Percentiles rank a stretch among this genome's conserved stretches.
phyloP scores from a whole-genome alignment of 768 basidiomycete genomes.

The Suillus ampliporus region DNA sequence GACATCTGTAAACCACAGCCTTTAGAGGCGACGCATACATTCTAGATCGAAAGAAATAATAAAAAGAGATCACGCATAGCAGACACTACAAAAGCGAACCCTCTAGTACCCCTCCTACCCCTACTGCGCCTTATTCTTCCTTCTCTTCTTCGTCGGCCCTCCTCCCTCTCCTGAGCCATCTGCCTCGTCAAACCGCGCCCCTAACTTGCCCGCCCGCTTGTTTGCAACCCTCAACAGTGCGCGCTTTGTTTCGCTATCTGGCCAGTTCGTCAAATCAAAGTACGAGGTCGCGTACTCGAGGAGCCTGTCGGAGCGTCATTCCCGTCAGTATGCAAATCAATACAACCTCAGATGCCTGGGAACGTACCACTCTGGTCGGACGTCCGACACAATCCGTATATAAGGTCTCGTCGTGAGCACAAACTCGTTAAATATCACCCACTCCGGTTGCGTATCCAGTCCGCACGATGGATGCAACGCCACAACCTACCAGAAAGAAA shows the following conservation, averaged over 20 bases:
- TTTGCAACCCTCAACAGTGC: conserved; percentile 58
- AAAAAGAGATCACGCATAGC: neutral
- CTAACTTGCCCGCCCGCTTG: conserved; percentile 56
- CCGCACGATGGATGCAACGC: conserved; percentile 81
- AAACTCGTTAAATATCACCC: conserved; percentile 95
- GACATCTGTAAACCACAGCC: neutral
- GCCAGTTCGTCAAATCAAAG: conserved; percentile 70
- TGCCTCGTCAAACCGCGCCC: neutral
- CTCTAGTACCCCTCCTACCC: neutral
- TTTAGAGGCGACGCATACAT: neutral
- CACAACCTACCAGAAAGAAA: conserved; percentile 19
- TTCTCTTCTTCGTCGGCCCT: conserved; percentile 23
- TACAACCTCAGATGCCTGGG: neutral
- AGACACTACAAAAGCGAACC: neutral
- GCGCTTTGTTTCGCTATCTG: conserved; percentile 73
- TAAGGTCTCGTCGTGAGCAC: conserved; percentile 88
- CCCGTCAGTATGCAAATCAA: conserved; percentile 8
- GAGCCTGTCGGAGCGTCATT: conserved; percentile 47
- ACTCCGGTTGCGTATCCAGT: conserved; percentile 85
- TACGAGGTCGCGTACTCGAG: conserved; percentile 68
- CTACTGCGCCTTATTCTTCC: neutral
- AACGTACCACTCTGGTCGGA: conserved; percentile 83
- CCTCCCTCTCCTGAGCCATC: conserved; percentile 15
- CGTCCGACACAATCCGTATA: conserved; percentile 90
- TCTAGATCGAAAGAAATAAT: neutral